These are phyloP conservation scores for Symbiodinium pilosum DNA, from an alignment of 73 alveolate species.

Conservation along the genomic window DNA sequence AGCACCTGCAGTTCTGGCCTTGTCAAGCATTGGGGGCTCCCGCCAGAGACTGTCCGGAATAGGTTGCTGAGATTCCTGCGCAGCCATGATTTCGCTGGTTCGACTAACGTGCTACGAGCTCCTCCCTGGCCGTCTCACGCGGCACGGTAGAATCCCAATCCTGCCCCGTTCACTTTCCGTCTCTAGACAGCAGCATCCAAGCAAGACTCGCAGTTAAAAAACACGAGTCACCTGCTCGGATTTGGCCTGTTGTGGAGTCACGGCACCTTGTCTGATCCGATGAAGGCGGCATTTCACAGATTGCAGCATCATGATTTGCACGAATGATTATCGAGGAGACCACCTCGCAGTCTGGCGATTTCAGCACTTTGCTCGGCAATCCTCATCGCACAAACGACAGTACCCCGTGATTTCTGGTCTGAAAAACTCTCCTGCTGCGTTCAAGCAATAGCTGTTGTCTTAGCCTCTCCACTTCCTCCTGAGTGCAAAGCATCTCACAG, in stretches of 20 bases:
- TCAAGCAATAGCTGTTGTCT: not conserved
- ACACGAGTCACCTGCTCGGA: not conserved
- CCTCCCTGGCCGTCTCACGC: not conserved
- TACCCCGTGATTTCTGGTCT: not conserved
- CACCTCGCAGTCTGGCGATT: slow-evolving; percentile 1
- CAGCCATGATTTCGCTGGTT: no score
- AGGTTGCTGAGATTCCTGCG: not conserved
- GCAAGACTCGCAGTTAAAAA: not conserved
- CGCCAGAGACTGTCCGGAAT: not conserved
- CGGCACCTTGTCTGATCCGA: not conserved
- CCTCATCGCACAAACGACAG: not conserved
- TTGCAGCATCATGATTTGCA: not conserved
- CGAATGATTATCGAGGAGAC: not conserved
- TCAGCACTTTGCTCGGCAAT: slow-evolving; percentile 5
- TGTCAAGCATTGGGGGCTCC: not conserved
- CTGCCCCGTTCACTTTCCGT: not conserved
- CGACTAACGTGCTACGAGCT: no score
- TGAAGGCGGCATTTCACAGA: no score
- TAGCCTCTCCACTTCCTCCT: not conserved
- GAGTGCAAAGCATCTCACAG: not conserved
- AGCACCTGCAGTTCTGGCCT: no score
- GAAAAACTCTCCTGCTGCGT: not conserved
- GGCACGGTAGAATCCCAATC: not conserved
- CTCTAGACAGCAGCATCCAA: not conserved
- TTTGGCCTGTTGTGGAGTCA: not conserved